phyloP scores from a whole-genome alignment of 441 rosid species.

The Pelargonium fulgidum region DNA sequence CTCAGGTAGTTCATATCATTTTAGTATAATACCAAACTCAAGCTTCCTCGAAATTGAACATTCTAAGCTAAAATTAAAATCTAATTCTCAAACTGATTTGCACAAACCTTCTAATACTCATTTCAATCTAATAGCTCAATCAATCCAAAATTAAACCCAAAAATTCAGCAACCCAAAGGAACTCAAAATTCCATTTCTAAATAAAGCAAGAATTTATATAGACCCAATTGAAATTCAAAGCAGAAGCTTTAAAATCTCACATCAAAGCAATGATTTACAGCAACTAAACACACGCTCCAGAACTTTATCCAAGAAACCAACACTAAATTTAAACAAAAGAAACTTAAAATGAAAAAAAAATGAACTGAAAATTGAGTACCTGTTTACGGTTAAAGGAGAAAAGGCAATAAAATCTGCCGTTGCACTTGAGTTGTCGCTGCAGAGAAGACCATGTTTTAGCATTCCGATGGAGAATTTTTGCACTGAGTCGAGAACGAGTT shows the following conservation, averaged over 20 bases:
- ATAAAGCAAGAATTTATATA: background rate
- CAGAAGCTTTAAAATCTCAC: background rate
- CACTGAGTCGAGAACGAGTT: background rate
- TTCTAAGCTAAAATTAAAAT: no score
- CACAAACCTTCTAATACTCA: background rate
- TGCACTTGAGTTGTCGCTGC: conserved; percentile 38
- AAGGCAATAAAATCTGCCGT: conserved; percentile 47
- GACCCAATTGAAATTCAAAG: background rate
- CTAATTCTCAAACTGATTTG: background rate
- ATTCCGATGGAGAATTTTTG: background rate
- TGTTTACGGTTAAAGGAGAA: conserved; percentile 55
- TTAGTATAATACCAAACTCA: no score
- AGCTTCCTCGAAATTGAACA: no score
- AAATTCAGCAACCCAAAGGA: background rate
- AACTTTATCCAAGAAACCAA: no score
- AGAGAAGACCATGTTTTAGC: conserved; percentile 29
- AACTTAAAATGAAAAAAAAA: background rate
- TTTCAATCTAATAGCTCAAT: background rate
- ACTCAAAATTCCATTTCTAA: background rate
- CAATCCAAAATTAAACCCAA: background rate
- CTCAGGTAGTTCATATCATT: no score
- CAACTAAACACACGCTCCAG: no score
- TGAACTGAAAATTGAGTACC: conserved; percentile 28
- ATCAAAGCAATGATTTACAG: background rate
- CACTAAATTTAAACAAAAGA: background rate